Evolutionary conservation across 164 flowering plant genomes (phyloP).

Genomic region (Brasenia schreberi): DNA sequence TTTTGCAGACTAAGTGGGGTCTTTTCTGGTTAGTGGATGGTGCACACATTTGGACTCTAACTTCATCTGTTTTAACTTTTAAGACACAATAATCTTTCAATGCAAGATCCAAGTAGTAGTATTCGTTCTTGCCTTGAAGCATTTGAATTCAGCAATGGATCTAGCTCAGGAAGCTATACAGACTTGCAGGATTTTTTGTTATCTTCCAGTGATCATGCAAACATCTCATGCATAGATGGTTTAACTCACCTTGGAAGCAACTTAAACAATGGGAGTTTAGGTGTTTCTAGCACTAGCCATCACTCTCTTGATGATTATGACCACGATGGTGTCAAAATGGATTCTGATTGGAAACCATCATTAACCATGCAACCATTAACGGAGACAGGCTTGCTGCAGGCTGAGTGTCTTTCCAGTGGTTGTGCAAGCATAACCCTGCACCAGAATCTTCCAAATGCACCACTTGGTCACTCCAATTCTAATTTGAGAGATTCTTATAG

Average conservation of each 20-base stretch:
- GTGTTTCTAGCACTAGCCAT: constrained; percentile 44
- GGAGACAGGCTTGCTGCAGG: constrained; percentile 23
- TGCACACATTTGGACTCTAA: background rate
- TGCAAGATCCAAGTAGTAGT: constrained; percentile 53
- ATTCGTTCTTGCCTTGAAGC: constrained; percentile 33
- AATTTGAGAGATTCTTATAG: constrained; percentile 5
- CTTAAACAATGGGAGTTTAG: constrained; percentile 31
- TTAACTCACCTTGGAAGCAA: constrained; percentile 19
- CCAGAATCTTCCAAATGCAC: constrained; percentile 15
- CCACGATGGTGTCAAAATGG: constrained; percentile 31
- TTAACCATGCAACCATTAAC: constrained; percentile 17
- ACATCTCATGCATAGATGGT: constrained; percentile 15
- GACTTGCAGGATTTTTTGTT: constrained; percentile 20
- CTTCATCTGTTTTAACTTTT: background rate
- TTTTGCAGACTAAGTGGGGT: background rate
- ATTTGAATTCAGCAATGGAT: constrained; percentile 42
- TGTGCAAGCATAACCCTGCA: constrained; percentile 16
- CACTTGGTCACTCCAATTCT: constrained; percentile 24
- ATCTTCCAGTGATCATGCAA: constrained; percentile 20
- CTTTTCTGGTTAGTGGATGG: background rate
- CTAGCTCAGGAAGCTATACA: constrained; percentile 23
- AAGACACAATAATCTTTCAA: constrained; percentile 7
- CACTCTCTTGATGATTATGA: constrained; percentile 14
- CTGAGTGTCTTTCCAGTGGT: constrained; percentile 18
- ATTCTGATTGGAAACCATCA: constrained; percentile 37